A percentile compares a stretch with the other conserved stretches of the same genome.
phyloP scores from a whole-genome alignment of 2,329 filamentous ascomycete species.

The Alternaria burnsii region DNA sequence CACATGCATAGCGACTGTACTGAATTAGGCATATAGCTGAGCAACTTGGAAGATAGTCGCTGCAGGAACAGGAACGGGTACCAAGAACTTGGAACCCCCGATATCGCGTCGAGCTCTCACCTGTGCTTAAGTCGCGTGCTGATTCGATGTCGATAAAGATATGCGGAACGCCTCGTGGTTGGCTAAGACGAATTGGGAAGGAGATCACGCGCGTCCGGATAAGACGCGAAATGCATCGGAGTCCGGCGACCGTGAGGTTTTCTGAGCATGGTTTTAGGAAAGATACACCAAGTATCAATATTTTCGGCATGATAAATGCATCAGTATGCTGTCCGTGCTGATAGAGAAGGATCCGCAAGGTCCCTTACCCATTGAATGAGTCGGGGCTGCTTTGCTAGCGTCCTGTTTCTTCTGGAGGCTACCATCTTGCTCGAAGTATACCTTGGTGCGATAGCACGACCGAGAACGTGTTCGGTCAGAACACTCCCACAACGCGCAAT shows the following conservation, averaged over 20 bases:
- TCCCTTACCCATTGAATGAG: not conserved
- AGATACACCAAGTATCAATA: not conserved
- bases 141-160: constrained; percentile 15
- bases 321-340: not conserved
- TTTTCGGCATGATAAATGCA: not conserved
- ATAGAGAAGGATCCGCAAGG: not conserved
- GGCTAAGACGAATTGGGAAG: constrained; percentile 11
- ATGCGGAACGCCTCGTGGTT: not conserved
- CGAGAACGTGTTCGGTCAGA: not conserved
- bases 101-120: constrained; percentile 11
- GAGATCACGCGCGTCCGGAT: constrained; percentile 8
- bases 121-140: constrained; percentile 1
- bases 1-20: not conserved
- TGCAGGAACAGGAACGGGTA: constrained; percentile 11
- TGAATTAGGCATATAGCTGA: not conserved
- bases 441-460: not conserved
- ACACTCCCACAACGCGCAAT: not conserved
- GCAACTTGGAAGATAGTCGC: constrained; percentile 4
- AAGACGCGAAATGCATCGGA: constrained; percentile 9
- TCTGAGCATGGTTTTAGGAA: not conserved
- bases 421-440: not conserved
- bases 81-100: constrained; percentile 2
- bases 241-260: constrained; percentile 4
- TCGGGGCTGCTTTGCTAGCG: not conserved
- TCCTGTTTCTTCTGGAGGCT: not conserved